Conservation (phyloP, 2,329 filamentous ascomycete genomes). For the Nothomitra cinnamomea region DNA sequence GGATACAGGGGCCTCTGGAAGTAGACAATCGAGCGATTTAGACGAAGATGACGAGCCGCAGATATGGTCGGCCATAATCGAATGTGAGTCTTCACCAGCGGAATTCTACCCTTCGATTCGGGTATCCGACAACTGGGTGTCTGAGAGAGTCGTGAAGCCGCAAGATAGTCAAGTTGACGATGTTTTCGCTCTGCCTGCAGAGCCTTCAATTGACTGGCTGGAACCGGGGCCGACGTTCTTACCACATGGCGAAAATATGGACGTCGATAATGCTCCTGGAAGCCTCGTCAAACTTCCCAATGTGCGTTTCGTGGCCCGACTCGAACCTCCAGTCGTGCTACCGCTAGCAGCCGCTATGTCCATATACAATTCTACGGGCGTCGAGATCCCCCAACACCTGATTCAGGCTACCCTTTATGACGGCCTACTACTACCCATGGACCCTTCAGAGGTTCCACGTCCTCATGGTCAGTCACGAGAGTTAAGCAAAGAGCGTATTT, state of each 20-base stretch:
- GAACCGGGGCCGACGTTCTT: conserved; percentile 51
- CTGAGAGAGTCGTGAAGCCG: conserved; percentile 49
- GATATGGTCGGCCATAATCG: conserved; percentile 51
- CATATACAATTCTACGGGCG: conserved; percentile 40
- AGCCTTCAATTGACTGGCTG: conserved; percentile 44
- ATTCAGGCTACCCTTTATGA: conserved; percentile 30
- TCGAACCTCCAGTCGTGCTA: conserved; percentile 57
- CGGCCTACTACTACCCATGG: conserved; percentile 35
- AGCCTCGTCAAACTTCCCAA: conserved; percentile 41
- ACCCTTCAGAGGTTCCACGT: conserved; percentile 22
- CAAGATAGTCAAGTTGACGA: conserved; percentile 36
- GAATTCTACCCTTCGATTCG: conserved; percentile 42
- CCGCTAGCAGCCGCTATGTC: conserved; percentile 46
- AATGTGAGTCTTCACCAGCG: conserved; percentile 35
- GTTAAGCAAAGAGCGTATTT: conserved; percentile 31
- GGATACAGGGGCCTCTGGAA: background rate
- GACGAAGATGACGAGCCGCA: conserved; percentile 27
- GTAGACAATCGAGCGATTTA: conserved; percentile 7
- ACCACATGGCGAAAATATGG: conserved; percentile 30
- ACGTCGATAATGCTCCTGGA: conserved; percentile 32
- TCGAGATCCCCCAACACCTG: conserved; percentile 37
- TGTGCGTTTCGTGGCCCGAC: conserved; percentile 55
- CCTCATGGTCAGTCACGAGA: conserved; percentile 37
- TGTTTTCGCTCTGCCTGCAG: conserved; percentile 21
- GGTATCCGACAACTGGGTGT: conserved; percentile 59